phyloP scores from a whole-genome alignment of 805 yeast species.

The Lachancea sp. region DNA sequence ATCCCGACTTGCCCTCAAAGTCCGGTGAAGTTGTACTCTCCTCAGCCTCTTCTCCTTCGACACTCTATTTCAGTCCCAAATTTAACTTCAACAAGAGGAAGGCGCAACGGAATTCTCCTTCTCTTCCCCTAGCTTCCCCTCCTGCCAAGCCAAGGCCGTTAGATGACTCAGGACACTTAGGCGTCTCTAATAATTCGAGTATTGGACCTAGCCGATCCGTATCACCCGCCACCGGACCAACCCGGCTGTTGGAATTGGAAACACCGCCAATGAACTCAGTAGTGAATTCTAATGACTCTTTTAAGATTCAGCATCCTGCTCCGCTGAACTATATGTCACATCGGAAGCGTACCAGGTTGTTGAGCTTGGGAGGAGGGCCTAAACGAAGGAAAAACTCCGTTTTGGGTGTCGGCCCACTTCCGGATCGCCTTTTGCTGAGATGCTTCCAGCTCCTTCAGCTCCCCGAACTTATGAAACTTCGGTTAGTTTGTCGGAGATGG shows the following conservation, averaged over 20 bases:
- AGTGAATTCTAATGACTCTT: slow-evolving; percentile 33
- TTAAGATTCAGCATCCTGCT: slow-evolving; percentile 17
- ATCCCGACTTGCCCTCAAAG: neutral
- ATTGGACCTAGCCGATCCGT: neutral
- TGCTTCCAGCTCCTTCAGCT: slow-evolving; percentile 50
- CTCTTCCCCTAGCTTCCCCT: neutral
- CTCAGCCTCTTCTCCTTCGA: neutral
- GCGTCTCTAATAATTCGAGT: neutral
- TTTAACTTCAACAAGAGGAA: neutral
- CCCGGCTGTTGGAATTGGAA: slow-evolving; percentile 16
- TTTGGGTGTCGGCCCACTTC: slow-evolving; percentile 50
- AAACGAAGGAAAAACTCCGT: slow-evolving; percentile 50
- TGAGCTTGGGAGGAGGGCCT: slow-evolving; percentile 35
- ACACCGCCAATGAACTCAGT: slow-evolving; percentile 40
- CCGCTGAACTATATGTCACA: slow-evolving; percentile 51
- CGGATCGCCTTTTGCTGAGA: slow-evolving; percentile 51
- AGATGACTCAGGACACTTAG: neutral
- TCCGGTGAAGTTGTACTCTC: neutral
- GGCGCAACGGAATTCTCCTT: neutral
- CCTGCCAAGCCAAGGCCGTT: neutral
- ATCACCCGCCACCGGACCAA: slow-evolving; percentile 3
- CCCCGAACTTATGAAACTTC: slow-evolving; percentile 53
- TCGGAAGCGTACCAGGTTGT: slow-evolving; percentile 46
- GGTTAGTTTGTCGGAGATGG: slow-evolving; percentile 61
- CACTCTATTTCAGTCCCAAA: neutral